Evolutionary conservation across 1,284 basidiomycete species (phyloP).

Genomic region (Melampsora larici-populina): DNA sequence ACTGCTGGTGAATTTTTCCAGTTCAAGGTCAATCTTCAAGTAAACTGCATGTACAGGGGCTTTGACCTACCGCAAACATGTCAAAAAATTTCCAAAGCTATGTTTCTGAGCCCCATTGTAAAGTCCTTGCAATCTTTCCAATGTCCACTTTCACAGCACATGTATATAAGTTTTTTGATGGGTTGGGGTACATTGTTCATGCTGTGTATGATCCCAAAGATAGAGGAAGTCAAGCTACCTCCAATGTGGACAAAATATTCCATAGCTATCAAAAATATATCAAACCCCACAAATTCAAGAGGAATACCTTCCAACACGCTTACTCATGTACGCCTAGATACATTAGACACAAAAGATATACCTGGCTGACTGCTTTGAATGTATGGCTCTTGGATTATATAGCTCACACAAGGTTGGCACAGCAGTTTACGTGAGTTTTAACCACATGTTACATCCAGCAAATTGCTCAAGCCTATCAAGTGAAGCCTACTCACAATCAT

Average conservation of each 20-base stretch:
- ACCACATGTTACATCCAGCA: background rate
- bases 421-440: conserved; percentile 25
- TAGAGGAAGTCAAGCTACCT: background rate
- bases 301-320: conserved; percentile 10
- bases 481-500: no score
- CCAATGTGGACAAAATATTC: background rate
- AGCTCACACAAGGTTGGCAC: conserved; percentile 20
- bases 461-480: no score
- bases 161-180: conserved; percentile 10
- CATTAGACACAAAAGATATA: background rate
- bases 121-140: background rate
- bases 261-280: conserved; percentile 1
- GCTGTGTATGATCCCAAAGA: background rate
- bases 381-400: background rate
- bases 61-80: conserved; percentile 8
- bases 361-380: background rate
- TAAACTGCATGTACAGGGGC: background rate
- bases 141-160: background rate
- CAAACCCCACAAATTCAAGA: conserved; percentile 21
- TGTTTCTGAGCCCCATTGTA: background rate
- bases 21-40: background rate
- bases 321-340: background rate
- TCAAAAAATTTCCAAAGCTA: background rate
- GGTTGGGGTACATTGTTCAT: conserved; percentile 13
- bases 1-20: background rate